These are phyloP conservation scores for Macrophomina tecta DNA, from an alignment of 2,329 filamentous ascomycete species.

Conservation along the genomic window DNA sequence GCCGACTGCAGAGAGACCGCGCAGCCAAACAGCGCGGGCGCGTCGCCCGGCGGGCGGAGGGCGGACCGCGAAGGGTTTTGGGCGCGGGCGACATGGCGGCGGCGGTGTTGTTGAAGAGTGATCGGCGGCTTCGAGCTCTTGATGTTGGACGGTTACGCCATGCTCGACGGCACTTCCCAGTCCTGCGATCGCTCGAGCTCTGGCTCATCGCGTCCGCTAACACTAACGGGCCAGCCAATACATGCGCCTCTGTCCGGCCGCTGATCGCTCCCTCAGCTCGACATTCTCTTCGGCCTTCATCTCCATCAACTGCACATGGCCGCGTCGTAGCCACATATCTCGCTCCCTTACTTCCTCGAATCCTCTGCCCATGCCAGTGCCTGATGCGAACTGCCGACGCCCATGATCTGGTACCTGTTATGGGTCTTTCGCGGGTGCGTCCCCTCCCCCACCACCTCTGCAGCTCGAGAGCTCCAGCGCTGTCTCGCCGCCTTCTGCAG, in stretches of 20 bases:
- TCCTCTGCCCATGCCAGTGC: slow-evolving; percentile 20
- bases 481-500: neutral
- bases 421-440: slow-evolving; percentile 79
- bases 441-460: neutral
- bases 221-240: slow-evolving; percentile 17
- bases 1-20: slow-evolving; percentile 3
- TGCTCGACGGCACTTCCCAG: slow-evolving; percentile 25
- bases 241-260: slow-evolving; percentile 21
- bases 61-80: too few relatives aligned
- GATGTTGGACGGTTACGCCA: slow-evolving; percentile 16
- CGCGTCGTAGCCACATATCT: slow-evolving; percentile 17
- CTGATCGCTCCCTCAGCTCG: slow-evolving; percentile 19
- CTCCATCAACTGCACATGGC: slow-evolving; percentile 21
- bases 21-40: neutral
- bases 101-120: slow-evolving; percentile 3
- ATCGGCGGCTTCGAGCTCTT: slow-evolving; percentile 6
- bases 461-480: slow-evolving; percentile 5
- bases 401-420: slow-evolving; percentile 77
- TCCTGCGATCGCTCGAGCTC: slow-evolving; percentile 17
- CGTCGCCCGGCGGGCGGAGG: neutral
- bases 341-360: slow-evolving; percentile 24
- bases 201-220: slow-evolving; percentile 20
- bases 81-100: neutral
- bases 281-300: neutral
- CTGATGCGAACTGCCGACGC: slow-evolving; percentile 30